Percentiles rank a stretch among this genome's conserved stretches.
Conservation (phyloP, 306 rosid genomes). For the Vigna nakashimae region DNA sequence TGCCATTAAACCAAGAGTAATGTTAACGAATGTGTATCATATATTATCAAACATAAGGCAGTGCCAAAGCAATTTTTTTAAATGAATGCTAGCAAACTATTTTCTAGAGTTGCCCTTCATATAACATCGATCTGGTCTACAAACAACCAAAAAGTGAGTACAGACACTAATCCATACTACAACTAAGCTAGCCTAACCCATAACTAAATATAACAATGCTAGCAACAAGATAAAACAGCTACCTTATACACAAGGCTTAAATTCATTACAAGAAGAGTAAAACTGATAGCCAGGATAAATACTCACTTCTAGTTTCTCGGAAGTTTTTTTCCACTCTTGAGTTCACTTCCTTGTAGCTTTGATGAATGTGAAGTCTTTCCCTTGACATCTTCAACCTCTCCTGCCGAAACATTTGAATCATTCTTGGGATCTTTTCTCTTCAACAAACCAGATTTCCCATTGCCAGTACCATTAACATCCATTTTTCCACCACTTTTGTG, state of each 20-base stretch:
- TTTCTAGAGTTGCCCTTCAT: slow-evolving; percentile 45
- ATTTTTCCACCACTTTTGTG: slow-evolving; percentile 63
- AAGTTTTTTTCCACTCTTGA: slow-evolving; percentile 79
- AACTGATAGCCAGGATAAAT: slow-evolving; percentile 22
- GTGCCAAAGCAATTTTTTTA: slow-evolving; percentile 39
- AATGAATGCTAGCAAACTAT: slow-evolving; percentile 48
- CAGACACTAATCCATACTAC: slow-evolving; percentile 44
- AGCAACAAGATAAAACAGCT: slow-evolving; percentile 52
- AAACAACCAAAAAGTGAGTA: slow-evolving; percentile 37
- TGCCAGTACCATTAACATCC: slow-evolving; percentile 40
- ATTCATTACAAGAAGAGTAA: slow-evolving; percentile 34
- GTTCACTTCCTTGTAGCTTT: slow-evolving; percentile 57
- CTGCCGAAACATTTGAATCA: slow-evolving; percentile 50
- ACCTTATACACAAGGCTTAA: slow-evolving; percentile 44
- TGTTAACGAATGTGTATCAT: too few species aligned
- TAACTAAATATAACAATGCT: slow-evolving; percentile 45
- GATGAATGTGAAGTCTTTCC: slow-evolving; percentile 59
- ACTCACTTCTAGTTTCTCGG: slow-evolving; percentile 57
- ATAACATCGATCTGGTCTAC: slow-evolving; percentile 51
- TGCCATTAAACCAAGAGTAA: too few species aligned
- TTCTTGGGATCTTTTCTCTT: slow-evolving; percentile 55
- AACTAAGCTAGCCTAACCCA: slow-evolving; percentile 51
- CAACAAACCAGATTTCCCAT: slow-evolving; percentile 59
- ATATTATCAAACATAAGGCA: background rate
- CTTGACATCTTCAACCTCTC: slow-evolving; percentile 50